Percentiles rank a stretch among this genome's conserved stretches.
These are phyloP conservation scores for Cupressus sempervirens DNA, from an alignment of 75 land plant genomes.

Conservation along the genomic window DNA sequence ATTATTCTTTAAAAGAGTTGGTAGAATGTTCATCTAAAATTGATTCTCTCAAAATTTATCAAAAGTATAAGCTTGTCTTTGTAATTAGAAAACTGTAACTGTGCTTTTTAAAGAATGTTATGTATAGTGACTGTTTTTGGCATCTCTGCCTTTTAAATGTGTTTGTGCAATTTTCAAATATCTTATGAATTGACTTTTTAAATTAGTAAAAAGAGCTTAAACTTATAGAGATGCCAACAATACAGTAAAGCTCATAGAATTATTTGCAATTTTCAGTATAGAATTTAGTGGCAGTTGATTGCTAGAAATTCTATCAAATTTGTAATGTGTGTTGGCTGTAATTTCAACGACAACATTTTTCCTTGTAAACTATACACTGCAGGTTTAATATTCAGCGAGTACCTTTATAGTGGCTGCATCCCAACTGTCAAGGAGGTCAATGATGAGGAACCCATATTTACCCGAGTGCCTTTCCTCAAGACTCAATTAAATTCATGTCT, in stretches of 20 bases:
- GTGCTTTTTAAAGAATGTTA: background rate
- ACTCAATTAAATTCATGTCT: slow-evolving; percentile 18
- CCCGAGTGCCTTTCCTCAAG: slow-evolving; percentile 41
- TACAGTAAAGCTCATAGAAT: too few relatives aligned
- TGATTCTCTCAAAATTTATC: too few relatives aligned
- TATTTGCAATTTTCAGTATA: background rate
- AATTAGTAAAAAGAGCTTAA: too few relatives aligned
- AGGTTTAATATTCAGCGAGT: slow-evolving; percentile 93
- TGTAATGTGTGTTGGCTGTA: background rate
- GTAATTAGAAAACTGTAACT: background rate
- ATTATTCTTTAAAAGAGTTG: background rate
- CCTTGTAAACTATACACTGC: slow-evolving; percentile 2
- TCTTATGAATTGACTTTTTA: background rate
- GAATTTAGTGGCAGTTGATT: background rate
- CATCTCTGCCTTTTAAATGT: background rate
- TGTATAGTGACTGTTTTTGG: background rate
- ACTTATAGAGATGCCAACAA: too few relatives aligned
- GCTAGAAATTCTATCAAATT: background rate
- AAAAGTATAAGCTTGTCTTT: background rate
- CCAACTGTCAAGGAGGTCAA: slow-evolving; percentile 87
- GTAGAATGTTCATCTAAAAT: too few relatives aligned
- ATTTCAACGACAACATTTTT: background rate
- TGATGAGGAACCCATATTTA: slow-evolving; percentile 86
- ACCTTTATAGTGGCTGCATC: slow-evolving; percentile 75
- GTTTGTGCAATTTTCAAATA: background rate